Conservation (phyloP, 768 basidiomycete genomes). For the Candolleomyces eurysporus region DNA sequence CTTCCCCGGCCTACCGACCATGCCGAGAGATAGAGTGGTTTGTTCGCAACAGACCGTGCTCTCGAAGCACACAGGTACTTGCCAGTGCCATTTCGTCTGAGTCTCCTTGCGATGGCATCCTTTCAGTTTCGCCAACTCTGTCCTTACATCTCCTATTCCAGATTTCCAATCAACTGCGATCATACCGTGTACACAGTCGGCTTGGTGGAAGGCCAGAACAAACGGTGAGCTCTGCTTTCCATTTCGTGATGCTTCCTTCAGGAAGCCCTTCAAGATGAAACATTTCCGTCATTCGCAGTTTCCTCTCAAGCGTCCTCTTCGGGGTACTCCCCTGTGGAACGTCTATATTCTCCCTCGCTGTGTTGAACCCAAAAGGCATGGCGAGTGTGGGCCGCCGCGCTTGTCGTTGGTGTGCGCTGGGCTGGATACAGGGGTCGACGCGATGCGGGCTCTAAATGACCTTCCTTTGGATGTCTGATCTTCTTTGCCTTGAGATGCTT, state of each 20-base stretch:
- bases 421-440: slow-evolving; percentile 69
- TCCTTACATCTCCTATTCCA: slow-evolving; percentile 1
- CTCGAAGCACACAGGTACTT: slow-evolving; percentile 67
- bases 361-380: slow-evolving; percentile 69
- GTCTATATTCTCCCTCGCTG: slow-evolving; percentile 64
- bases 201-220: background rate
- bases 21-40: slow-evolving; percentile 80
- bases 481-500: slow-evolving; percentile 13
- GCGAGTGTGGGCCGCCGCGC: slow-evolving; percentile 56
- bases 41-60: slow-evolving; percentile 70
- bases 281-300: slow-evolving; percentile 81
- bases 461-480: slow-evolving; percentile 93
- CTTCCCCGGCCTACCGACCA: slow-evolving; percentile 92
- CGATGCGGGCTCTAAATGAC: slow-evolving; percentile 64
- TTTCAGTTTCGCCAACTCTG: background rate
- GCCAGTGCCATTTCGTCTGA: slow-evolving; percentile 89
- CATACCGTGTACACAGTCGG: background rate
- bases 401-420: slow-evolving; percentile 56
- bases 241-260: background rate
- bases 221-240: background rate
- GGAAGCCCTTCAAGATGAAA: slow-evolving; percentile 43
- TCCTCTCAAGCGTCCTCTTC: slow-evolving; percentile 71
- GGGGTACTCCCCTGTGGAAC: slow-evolving; percentile 76
- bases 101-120: slow-evolving; percentile 10
- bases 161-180: background rate